Base-by-base conservation (phyloP, 768 basidiomycete species). In the Trametes coccinea region DNA sequence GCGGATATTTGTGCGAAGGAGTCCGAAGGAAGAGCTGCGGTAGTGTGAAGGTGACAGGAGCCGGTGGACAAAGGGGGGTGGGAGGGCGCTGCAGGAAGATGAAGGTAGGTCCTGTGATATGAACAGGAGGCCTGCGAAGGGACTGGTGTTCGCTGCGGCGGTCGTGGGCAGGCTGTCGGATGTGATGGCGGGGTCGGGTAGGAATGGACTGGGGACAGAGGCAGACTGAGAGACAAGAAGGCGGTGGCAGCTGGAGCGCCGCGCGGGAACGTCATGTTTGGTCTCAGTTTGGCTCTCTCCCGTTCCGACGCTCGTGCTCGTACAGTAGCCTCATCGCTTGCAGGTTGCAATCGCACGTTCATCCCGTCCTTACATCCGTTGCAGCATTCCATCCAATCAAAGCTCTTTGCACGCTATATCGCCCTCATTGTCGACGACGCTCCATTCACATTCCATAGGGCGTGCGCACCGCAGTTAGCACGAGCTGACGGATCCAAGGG, bases 181-280 rank as follows among this genome's bases (percentile, higher is more conserved):
- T 30, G n/a, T 16, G 56, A 13, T 31, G 56, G 49, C 27, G 47
- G 60, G 47, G 29, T 1, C 11, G 34, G 48, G 60, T 59, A 48
- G 41, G 60, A 48, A 37, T 37, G 34, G 34, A 11, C 34, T 37
- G 51, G 22, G 22, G 1, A 22, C 22, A 22, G 22, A 22, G 22
- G 22, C 22, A 22, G n/a, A n/a, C n/a, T n/a, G n/a, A n/a, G 10
- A 34, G 44, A 30, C 27, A 7, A 39, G 29, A 50, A 33, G 29
- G 41, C 10, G 30, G 29, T 31, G 40, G 40, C 33, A n/a, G 13
- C 29, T 45, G 41, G 54, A 45, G 60, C 60, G 53, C 60, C 60
- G 52, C 47, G 53, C 53, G 60, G 53, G 46, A 54, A 55, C 60
- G 60, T 56, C 54, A 56, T 61, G 60, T 61, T 61, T 61, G 54